Evolutionary conservation across 2,329 filamentous ascomycete genomes (phyloP).

Genomic region (Ceratocystis alfenasii): DNA sequence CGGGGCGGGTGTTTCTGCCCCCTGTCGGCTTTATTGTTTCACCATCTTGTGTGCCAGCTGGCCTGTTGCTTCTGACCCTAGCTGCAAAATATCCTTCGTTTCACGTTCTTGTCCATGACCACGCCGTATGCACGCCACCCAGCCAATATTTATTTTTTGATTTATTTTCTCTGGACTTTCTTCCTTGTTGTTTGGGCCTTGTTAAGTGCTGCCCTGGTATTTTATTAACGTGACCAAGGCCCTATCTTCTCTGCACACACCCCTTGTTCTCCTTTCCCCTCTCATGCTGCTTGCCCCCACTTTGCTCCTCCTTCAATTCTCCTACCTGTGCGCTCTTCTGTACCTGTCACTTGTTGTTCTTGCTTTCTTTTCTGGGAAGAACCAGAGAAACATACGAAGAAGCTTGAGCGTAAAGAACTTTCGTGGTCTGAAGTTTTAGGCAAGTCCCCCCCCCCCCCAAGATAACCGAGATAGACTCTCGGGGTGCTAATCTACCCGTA

Average conservation of each 20-base stretch:
- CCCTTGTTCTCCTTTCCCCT: background rate
- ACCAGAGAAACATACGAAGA: background rate
- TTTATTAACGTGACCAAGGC: background rate
- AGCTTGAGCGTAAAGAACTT: background rate
- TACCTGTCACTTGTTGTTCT: background rate
- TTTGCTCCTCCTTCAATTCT: slow-evolving; percentile 1
- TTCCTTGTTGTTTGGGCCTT: slow-evolving; percentile 6
- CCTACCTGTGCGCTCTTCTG: background rate
- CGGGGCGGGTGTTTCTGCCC: background rate
- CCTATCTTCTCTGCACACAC: background rate
- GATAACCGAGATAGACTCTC: background rate
- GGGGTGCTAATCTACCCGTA: background rate
- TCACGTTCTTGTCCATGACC: slow-evolving; percentile 1
- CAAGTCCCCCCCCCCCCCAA: background rate
- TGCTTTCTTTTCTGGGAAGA: background rate
- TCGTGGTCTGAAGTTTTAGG: background rate
- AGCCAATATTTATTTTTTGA: background rate
- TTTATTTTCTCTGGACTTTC: background rate
- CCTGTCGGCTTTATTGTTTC: slow-evolving; percentile 8
- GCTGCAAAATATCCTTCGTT: background rate
- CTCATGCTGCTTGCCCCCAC: background rate
- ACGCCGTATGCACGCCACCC: background rate
- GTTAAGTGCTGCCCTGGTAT: slow-evolving; percentile 3
- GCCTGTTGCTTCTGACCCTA: background rate
- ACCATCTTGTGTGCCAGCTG: slow-evolving; percentile 4